Percentiles rank a stretch among this genome's conserved stretches.
phyloP scores from a whole-genome alignment of 352 stramenopile species.

The Globisporangium iwayamae region DNA sequence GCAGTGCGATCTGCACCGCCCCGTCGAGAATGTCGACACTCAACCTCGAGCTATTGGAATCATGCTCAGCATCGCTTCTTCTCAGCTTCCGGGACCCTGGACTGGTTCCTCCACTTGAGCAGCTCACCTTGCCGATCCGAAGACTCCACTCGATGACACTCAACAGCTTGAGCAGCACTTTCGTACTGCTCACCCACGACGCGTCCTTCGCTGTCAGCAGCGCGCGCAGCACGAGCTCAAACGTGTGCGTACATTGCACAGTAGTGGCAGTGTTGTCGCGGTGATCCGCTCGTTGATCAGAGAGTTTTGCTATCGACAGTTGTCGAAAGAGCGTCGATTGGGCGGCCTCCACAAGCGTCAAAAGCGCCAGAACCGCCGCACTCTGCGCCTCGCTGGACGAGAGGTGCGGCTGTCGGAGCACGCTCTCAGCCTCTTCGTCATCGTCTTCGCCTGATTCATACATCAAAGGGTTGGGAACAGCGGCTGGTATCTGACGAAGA shows the following conservation, averaged over 20 bases:
- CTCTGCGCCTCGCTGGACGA: constrained; percentile 29
- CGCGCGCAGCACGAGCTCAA: constrained; percentile 13
- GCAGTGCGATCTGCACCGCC: constrained; percentile 11
- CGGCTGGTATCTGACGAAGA: constrained; percentile 9
- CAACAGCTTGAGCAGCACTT: constrained; percentile 40
- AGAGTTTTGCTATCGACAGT: background rate
- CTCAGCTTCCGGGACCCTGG: no score
- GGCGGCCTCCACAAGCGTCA: constrained; percentile 38
- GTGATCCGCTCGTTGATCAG: background rate
- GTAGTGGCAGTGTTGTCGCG: background rate
- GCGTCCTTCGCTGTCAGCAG: constrained; percentile 31
- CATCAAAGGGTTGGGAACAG: background rate
- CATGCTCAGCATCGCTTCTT: background rate
- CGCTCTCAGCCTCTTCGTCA: background rate
- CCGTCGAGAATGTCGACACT: constrained; percentile 17
- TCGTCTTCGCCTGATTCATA: background rate
- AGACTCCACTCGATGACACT: constrained; percentile 42
- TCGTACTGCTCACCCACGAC: constrained; percentile 29
- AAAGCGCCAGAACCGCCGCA: constrained; percentile 29
- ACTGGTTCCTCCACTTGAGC: constrained; percentile 10
- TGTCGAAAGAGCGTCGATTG: constrained; percentile 28
- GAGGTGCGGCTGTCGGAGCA: constrained; percentile 24
- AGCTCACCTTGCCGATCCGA: constrained; percentile 38
- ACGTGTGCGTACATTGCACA: constrained; percentile 7
- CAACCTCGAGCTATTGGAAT: background rate